Evolutionary conservation across 176 grass and related monocot species (phyloP).

Genomic region (Chrysopogon serrulatus): DNA sequence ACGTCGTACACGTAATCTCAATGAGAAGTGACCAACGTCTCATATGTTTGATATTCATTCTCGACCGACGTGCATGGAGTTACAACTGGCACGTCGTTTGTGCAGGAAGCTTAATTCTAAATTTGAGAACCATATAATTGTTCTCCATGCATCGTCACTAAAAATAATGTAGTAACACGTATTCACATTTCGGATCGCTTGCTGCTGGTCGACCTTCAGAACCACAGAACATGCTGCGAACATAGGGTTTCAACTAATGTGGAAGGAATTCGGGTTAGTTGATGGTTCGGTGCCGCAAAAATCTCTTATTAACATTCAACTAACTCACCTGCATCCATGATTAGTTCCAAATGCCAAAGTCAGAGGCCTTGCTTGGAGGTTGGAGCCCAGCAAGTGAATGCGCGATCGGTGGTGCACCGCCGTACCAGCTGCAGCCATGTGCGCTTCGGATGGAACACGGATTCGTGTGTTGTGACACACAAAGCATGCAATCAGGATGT

Average conservation of each 20-base stretch:
- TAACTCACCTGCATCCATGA: neutral
- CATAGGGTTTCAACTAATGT: constrained; percentile 2
- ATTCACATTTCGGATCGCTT: neutral
- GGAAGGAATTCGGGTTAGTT: constrained; percentile 5
- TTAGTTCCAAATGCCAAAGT: neutral
- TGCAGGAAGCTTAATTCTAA: neutral
- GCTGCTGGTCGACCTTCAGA: neutral
- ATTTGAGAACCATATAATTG: neutral
- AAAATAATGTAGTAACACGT: neutral
- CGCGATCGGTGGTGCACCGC: neutral
- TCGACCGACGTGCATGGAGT: neutral
- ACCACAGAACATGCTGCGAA: constrained; percentile 15
- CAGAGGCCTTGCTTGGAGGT: neutral
- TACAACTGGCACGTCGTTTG: neutral
- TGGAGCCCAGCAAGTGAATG: too few species aligned
- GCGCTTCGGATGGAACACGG: neutral
- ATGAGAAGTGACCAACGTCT: neutral
- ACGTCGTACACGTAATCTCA: too few species aligned
- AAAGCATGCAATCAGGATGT: neutral
- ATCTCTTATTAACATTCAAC: neutral
- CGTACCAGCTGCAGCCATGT: neutral
- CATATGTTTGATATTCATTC: neutral
- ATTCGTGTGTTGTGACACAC: neutral
- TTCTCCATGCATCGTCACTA: neutral
- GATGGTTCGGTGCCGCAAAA: neutral